Evolutionary conservation across 2,329 filamentous ascomycete genomes (phyloP), one percentile per base, ranked within the genome.

Genomic region (Geosmithia putterillii): DNA sequence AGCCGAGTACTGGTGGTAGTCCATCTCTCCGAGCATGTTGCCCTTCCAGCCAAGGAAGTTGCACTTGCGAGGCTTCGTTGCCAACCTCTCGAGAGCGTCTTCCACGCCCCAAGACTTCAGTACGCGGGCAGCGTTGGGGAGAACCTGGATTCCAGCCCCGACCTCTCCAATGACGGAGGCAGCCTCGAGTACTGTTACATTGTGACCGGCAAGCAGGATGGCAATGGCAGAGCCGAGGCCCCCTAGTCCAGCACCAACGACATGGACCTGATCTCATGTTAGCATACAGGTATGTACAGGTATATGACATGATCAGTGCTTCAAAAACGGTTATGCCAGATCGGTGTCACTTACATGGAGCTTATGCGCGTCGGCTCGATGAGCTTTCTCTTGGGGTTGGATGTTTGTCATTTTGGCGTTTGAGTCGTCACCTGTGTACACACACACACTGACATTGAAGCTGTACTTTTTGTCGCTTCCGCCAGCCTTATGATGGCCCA

Each of bases 21-120:
- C 51, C 50, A 53, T 53, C 14, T 50, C 50, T 0, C 50, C 48
- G 35, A 54, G 49, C 17, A 47, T 42, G 17, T 54, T 52, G 3
- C 52, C 53, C 41, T 47, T 52, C 52, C 52, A 55, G 10, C 52
- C 48, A 28, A 51, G 46, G n/a, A 54, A 53, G 36, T 53, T 54
- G 43, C 51, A 52, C 15, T 52, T 52, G 25, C 48, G 45, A 1
- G 53, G 53, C 37, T 47, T 49, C 1, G 52, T 54, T 8, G 52
- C 53, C 2, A 39, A 46, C 6, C 46, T 45, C 1, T 48, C 41
- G 1, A 55, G 42, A 1, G 39, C 43, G 14, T 52, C 48, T 22
- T 49, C 49, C 3, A 54, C 22, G 4, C 52, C 53, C 53, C 53
- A 55, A 2, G 51, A 50, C 18, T 46, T 47, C 2, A 55, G 46